Base-by-base conservation (phyloP, 2,329 filamentous ascomycete genomes). In the Ilyonectria sp. region DNA sequence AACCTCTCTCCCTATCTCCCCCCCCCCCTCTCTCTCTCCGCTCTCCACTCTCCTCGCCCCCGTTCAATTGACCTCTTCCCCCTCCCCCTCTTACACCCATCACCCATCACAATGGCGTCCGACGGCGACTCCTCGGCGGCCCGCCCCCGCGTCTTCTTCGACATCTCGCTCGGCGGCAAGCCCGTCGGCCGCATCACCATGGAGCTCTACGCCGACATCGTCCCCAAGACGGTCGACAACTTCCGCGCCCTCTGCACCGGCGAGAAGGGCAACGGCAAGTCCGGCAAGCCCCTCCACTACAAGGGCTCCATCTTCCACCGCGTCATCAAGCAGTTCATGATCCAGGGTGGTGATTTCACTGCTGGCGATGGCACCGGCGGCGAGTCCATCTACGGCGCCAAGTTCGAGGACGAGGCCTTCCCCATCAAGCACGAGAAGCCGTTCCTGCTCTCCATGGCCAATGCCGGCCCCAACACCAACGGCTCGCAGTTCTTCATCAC, bases 281-380 rank as follows among this genome's bases (percentile, higher is more conserved):
- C 89, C 33, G 95, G 94, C 80, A 95, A 95, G 84, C 92, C 92
- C 52, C 88, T 99, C 60, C 93, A 94, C 86, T 99, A 94, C 90
- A 98, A 98, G 87, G 93, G 94, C 74, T 97, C 93, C 68, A 86
- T 85, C 75, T 98, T 99, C 87, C 95, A 99, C 86, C 93, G 95
- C 58, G 93, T 99, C 71, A 99, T 99, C 86, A 98, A 98, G 87
- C 90, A 93, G 77, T 99, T 99, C 84, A 98, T 99, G 95, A 96
- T 98, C 78, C 81, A 82, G 85, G 95, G 96, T 79, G 95, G 96
- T 82, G 96, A 98, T 82, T 99, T 99, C 82, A 99, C 95, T 55
- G 91, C 90, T 62, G 94, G 94, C 80, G 95, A 98, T 80, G 96
- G 95, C 72, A 98, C 95, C 29, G 95, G 95, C 71, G 95, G 95